Evolutionary conservation across 139 green algal genomes (phyloP).

Genomic region (Ulvella scutata): DNA sequence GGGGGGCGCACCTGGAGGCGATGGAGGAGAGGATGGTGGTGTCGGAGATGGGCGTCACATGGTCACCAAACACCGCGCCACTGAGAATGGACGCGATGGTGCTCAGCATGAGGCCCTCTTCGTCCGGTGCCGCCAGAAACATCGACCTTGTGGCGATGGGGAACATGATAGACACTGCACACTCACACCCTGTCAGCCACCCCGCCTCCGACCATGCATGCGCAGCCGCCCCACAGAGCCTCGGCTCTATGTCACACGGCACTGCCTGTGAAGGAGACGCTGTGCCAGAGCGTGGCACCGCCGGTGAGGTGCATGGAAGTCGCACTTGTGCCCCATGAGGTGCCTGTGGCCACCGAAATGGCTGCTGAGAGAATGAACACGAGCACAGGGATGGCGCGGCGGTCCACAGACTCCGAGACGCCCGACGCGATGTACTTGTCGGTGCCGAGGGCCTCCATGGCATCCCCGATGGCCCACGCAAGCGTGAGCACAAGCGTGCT

Average conservation of each 20-base stretch:
- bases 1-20: neutral
- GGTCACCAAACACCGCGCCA: conserved; percentile 9
- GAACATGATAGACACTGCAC: conserved; percentile 13
- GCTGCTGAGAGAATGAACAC: conserved; percentile 14
- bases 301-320: too few relatives aligned
- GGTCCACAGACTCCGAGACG: conserved; percentile 4
- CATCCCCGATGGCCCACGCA: conserved; percentile 11
- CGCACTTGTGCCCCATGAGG: conserved; percentile 11
- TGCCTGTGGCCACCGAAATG: conserved; percentile 12
- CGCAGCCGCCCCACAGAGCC: too few relatives aligned
- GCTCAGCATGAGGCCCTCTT: conserved; percentile 7
- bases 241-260: too few relatives aligned
- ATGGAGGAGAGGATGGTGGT: neutral
- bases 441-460: conserved; percentile 4
- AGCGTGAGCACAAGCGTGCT: conserved; percentile 7
- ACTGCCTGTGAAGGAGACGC: too few relatives aligned
- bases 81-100: conserved; percentile 7
- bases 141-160: neutral
- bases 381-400: conserved; percentile 9
- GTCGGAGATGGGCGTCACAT: conserved; percentile 8
- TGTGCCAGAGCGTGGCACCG: too few relatives aligned
- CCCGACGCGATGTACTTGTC: conserved; percentile 7
- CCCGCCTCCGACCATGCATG: too few relatives aligned
- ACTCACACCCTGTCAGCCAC: too few relatives aligned
- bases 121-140: neutral